phyloP scores from a whole-genome alignment of 2,329 filamentous ascomycete genomes.

The Ilyonectria destructans region DNA sequence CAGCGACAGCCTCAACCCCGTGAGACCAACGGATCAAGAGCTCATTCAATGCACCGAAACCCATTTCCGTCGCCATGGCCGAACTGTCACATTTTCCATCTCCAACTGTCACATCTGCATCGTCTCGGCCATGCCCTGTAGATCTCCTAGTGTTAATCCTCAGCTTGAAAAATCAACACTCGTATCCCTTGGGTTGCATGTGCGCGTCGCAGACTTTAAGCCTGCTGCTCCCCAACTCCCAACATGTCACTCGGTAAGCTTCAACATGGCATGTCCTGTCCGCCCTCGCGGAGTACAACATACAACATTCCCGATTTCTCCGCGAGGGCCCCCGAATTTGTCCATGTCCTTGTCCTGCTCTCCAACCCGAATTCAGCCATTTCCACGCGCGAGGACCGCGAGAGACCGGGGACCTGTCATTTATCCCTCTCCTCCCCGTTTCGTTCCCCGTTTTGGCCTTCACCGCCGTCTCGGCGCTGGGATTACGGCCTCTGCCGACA shows the following conservation, averaged over 20 bases:
- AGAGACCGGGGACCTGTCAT: background rate
- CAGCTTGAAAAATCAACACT: background rate
- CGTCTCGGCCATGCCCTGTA: background rate
- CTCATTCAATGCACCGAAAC: background rate
- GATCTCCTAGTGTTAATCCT: background rate
- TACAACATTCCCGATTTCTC: background rate
- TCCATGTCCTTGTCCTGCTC: background rate
- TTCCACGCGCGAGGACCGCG: constrained; percentile 12
- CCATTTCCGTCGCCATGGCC: background rate
- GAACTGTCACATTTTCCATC: constrained; percentile 1
- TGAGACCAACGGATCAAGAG: constrained; percentile 19
- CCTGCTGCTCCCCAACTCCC: background rate
- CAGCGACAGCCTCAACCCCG: constrained; percentile 19
- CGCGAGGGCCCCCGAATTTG: background rate
- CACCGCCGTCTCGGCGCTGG: constrained; percentile 6
- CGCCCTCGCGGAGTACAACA: background rate
- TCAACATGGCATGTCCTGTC: background rate
- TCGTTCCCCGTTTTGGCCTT: background rate
- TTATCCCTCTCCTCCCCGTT: constrained; percentile 2
- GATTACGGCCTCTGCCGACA: background rate
- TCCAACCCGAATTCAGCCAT: constrained; percentile 17
- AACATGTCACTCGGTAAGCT: background rate
- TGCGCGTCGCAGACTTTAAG: background rate
- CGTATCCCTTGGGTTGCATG: background rate
- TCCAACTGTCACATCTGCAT: constrained; percentile 11